A percentile compares a stretch with the other conserved stretches of the same genome.
phyloP scores from a whole-genome alignment of 164 flowering plant genomes.

The Umbellularia californica region DNA sequence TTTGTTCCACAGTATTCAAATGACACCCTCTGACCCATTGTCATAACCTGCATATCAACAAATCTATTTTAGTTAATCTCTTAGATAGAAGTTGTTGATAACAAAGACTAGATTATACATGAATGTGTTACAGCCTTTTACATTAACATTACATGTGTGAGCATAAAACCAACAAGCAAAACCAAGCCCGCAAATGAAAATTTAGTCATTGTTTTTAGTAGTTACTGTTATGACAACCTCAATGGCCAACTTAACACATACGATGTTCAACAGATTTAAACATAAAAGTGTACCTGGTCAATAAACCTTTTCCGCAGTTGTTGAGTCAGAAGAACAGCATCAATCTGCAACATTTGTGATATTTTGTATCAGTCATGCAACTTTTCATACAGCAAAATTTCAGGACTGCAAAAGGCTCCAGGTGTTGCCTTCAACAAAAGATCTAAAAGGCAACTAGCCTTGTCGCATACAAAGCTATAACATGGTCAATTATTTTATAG shows the following conservation, averaged over 20 bases:
- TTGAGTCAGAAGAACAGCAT: slow-evolving; percentile 53
- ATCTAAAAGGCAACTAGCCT: background rate
- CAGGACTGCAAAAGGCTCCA: background rate
- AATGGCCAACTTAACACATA: too few relatives aligned
- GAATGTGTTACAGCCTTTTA: too few relatives aligned
- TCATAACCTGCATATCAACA: slow-evolving; percentile 66
- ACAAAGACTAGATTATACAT: background rate
- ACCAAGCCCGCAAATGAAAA: too few relatives aligned
- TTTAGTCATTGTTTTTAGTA: too few relatives aligned
- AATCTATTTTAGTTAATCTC: background rate
- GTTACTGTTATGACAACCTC: too few relatives aligned
- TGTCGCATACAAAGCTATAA: too few relatives aligned
- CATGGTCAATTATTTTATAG: too few relatives aligned
- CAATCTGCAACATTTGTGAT: slow-evolving; percentile 34
- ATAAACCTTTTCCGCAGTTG: slow-evolving; percentile 49
- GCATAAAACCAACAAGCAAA: too few relatives aligned
- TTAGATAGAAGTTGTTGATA: background rate
- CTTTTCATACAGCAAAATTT: background rate
- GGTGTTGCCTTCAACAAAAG: background rate
- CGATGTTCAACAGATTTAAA: background rate
- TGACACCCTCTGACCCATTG: slow-evolving; percentile 77
- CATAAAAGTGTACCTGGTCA: slow-evolving; percentile 41
- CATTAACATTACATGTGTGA: too few relatives aligned
- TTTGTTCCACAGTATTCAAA: slow-evolving; percentile 85
- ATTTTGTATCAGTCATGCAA: slow-evolving; percentile 1